These are phyloP conservation scores for Flaveria trinervia DNA, from an alignment of 129 eudicot species.

Conservation along the genomic window DNA sequence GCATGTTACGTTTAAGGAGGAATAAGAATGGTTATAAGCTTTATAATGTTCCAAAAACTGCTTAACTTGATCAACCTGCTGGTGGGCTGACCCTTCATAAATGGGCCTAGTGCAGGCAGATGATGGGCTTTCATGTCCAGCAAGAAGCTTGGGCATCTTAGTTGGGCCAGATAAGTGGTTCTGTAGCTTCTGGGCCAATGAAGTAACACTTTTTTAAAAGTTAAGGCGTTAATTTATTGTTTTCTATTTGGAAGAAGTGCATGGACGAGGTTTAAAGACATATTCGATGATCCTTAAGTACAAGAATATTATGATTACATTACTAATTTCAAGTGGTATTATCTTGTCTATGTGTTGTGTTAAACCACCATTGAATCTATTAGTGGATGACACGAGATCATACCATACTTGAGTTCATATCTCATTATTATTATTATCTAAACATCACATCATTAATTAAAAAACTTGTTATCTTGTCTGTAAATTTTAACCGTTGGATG, in stretches of 20 bases:
- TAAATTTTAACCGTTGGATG: not conserved
- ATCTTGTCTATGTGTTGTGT: not conserved
- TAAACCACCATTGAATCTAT: not conserved
- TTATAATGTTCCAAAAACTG: not conserved
- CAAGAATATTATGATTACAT: not conserved
- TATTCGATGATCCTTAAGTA: conserved; percentile 10
- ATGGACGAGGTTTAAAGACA: conserved; percentile 31
- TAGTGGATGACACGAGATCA: too few relatives aligned
- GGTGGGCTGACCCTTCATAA: not conserved
- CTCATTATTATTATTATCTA: not conserved
- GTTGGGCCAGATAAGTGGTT: not conserved
- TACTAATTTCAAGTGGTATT: not conserved
- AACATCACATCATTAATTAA: not conserved
- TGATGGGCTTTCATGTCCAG: not conserved
- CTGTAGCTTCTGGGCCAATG: conserved; percentile 1
- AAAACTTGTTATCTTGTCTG: too few relatives aligned
- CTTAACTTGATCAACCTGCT: not conserved
- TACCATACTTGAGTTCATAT: not conserved
- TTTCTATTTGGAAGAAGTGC: not conserved
- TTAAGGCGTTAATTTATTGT: not conserved
- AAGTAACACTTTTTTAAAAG: not conserved
- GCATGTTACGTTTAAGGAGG: too few relatives aligned
- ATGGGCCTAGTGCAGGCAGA: not conserved
- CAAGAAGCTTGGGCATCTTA: not conserved
- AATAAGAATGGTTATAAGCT: not conserved